Conservation (phyloP, 2,329 filamentous ascomycete genomes). For the Graphiopsis chlorocephala region DNA sequence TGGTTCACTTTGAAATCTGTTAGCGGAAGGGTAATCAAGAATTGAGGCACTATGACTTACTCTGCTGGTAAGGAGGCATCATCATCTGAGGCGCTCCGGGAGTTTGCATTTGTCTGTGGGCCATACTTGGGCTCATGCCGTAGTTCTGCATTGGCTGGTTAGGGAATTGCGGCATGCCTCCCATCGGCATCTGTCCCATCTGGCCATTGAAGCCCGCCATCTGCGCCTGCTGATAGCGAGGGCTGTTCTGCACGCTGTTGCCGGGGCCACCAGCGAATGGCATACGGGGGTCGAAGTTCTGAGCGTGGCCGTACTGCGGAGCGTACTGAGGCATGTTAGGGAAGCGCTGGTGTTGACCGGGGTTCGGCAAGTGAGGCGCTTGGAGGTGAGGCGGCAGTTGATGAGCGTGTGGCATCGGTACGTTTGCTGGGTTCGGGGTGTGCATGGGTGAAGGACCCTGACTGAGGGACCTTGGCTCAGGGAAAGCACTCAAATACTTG, state of each 20-base stretch:
- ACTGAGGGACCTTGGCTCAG: conserved; percentile 58
- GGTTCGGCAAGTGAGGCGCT: conserved; percentile 68
- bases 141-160: conserved; percentile 69
- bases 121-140: conserved; percentile 66
- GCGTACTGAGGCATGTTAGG: conserved; percentile 47
- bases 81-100: conserved; percentile 26
- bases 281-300: conserved; percentile 79
- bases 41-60: conserved; percentile 53
- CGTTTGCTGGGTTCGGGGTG: conserved; percentile 55
- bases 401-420: conserved; percentile 76
- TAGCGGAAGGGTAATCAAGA: background rate
- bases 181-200: conserved; percentile 32
- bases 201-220: conserved; percentile 52
- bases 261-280: conserved; percentile 72
- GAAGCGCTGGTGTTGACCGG: conserved; percentile 72
- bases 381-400: conserved; percentile 82
- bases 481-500: conserved; percentile 77
- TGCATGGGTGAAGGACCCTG: conserved; percentile 63
- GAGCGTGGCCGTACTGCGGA: conserved; percentile 61
- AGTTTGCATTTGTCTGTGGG: conserved; percentile 36
- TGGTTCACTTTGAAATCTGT: conserved; percentile 29
- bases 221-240: conserved; percentile 64
- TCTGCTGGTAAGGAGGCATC: conserved; percentile 25
- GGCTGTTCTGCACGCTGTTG: conserved; percentile 77
- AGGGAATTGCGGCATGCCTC: conserved; percentile 55